phyloP scores from a whole-genome alignment of 805 yeast genomes.

The Jamesozyma spencerorum region DNA sequence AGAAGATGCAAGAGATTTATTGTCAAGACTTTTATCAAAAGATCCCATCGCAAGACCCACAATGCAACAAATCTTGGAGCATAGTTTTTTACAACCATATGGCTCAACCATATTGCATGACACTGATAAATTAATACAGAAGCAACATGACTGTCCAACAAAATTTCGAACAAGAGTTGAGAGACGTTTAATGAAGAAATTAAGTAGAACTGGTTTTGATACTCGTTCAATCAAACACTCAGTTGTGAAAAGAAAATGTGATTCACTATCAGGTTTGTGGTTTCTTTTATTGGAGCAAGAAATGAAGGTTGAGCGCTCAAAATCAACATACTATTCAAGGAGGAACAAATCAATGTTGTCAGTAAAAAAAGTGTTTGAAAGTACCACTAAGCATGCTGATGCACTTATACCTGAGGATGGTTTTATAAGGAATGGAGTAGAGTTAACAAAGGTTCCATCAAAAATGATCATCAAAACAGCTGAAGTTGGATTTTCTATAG shows the following conservation, averaged over 20 bases:
- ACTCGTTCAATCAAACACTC: slow-evolving; percentile 49
- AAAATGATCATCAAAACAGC: slow-evolving; percentile 7
- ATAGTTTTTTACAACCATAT: slow-evolving; percentile 41
- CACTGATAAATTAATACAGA: slow-evolving; percentile 31
- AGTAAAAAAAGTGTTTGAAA: slow-evolving; percentile 26
- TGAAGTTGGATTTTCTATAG: slow-evolving; percentile 4
- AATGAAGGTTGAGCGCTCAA: slow-evolving; percentile 24
- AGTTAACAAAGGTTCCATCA: slow-evolving; percentile 10
- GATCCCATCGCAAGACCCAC: slow-evolving; percentile 57
- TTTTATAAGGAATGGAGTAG: slow-evolving; percentile 3
- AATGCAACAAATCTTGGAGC: slow-evolving; percentile 40
- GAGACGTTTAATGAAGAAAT: slow-evolving; percentile 46
- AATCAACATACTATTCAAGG: slow-evolving; percentile 17
- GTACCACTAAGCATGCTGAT: neutral
- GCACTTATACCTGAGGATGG: slow-evolving; percentile 5
- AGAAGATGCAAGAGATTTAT: slow-evolving; percentile 40
- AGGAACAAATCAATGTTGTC: slow-evolving; percentile 31
- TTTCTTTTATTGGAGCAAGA: slow-evolving; percentile 49
- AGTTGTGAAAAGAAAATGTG: slow-evolving; percentile 52
- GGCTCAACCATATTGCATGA: slow-evolving; percentile 36
- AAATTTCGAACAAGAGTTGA: slow-evolving; percentile 57
- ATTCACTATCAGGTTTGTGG: slow-evolving; percentile 68
- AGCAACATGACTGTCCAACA: slow-evolving; percentile 29
- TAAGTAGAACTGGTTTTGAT: slow-evolving; percentile 57
- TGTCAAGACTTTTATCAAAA: slow-evolving; percentile 51